Percentiles rank a stretch among this genome's conserved stretches.
These are phyloP conservation scores for Aspergillus tubingensis DNA, from an alignment of 2,329 filamentous ascomycete genomes.

Conservation along the genomic window DNA sequence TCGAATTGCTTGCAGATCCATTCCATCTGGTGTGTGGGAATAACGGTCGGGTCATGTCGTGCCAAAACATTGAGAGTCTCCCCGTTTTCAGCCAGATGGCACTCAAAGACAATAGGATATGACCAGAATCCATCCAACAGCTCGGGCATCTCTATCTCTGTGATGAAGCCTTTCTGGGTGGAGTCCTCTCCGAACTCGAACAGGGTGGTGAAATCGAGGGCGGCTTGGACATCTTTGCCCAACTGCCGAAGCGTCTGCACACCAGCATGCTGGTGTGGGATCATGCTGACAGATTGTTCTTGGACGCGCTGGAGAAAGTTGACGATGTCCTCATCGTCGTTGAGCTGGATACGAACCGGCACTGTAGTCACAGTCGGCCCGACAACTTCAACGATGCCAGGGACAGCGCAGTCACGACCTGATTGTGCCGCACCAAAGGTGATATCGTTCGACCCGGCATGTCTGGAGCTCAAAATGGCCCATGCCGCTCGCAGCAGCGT, in stretches of 20 bases:
- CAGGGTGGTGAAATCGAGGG: neutral
- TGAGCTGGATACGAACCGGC: conserved; percentile 11
- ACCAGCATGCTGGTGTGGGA: conserved; percentile 57
- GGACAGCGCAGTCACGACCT: conserved; percentile 10
- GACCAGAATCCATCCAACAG: neutral
- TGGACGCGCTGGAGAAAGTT: conserved; percentile 59
- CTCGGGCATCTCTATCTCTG: neutral
- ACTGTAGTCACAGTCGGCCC: conserved; percentile 16
- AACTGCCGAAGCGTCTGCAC: neutral
- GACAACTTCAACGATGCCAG: conserved; percentile 7
- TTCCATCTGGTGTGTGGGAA: neutral
- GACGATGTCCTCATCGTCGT: conserved; percentile 24
- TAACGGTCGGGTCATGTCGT: neutral
- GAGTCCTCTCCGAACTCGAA: neutral
- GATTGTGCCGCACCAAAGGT: conserved; percentile 15
- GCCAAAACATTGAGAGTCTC: neutral
- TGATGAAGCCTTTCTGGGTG: neutral
- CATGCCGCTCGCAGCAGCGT: conserved; percentile 6
- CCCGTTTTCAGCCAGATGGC: neutral
- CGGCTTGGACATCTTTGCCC: neutral
- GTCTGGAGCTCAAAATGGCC: conserved; percentile 9
- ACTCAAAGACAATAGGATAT: neutral
- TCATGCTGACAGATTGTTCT: conserved; percentile 53
- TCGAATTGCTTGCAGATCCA: neutral
- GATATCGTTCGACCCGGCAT: conserved; percentile 12